A percentile compares a stretch with the other conserved stretches of the same genome.
Conservation (phyloP, 768 basidiomycete species). For the Lentinula boryana region DNA sequence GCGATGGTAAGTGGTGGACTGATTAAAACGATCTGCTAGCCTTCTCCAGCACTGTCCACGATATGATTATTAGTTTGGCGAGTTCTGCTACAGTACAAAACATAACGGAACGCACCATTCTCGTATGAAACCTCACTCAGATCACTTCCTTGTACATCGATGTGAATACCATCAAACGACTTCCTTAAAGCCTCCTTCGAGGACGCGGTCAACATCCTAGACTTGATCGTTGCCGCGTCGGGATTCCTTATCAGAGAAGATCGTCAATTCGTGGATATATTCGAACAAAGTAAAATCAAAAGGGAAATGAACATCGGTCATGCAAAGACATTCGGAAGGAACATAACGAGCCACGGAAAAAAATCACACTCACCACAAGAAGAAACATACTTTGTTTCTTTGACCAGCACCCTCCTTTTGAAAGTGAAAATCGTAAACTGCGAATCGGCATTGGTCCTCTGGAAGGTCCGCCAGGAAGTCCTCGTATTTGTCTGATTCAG, state of each 20-base stretch:
- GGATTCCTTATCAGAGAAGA: slow-evolving; percentile 62
- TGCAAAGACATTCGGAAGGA: not conserved
- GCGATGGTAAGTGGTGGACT: not conserved
- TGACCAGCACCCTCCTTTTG: slow-evolving; percentile 65
- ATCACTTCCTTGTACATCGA: slow-evolving; percentile 87
- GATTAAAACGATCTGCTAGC: slow-evolving; percentile 21
- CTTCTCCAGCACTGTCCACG: slow-evolving; percentile 25
- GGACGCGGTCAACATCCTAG: slow-evolving; percentile 91
- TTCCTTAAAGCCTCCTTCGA: slow-evolving; percentile 78
- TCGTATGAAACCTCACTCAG: slow-evolving; percentile 65
- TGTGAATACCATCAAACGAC: slow-evolving; percentile 65
- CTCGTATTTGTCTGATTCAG: slow-evolving; percentile 50
- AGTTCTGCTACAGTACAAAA: not conserved
- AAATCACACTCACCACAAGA: slow-evolving; percentile 68
- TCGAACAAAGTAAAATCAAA: not conserved
- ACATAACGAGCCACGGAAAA: not conserved
- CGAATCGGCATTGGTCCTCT: slow-evolving; percentile 73
- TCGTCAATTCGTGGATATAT: slow-evolving; percentile 14
- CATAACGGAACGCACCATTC: slow-evolving; percentile 43
- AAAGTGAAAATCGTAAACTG: slow-evolving; percentile 89
- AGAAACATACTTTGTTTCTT: slow-evolving; percentile 83
- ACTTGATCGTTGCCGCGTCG: slow-evolving; percentile 76
- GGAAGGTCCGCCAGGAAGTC: slow-evolving; percentile 73
- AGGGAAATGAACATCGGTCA: not conserved
- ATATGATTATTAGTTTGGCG: not conserved